Conservation (phyloP, 768 basidiomycete genomes). For the Mycena latifolia region DNA sequence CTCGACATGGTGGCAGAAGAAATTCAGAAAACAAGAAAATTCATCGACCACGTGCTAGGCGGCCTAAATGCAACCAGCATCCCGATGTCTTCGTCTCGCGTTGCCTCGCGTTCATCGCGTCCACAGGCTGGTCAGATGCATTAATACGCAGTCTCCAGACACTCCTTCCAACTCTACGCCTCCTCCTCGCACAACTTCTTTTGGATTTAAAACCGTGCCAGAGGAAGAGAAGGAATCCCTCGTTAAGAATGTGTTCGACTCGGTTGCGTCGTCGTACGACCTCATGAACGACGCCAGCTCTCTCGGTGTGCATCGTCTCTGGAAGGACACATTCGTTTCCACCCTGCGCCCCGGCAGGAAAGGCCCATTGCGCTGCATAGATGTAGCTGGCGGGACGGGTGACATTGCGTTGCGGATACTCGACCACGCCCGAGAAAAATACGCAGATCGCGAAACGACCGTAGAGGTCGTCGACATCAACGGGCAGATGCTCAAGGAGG, state of each 20-base stretch:
- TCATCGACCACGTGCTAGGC: conserved; percentile 14
- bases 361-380: conserved; percentile 85
- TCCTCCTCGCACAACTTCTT: conserved; percentile 84
- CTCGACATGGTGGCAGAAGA: conserved; percentile 17
- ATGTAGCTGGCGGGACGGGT: conserved; percentile 97
- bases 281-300: conserved; percentile 99
- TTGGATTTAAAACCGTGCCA: conserved; percentile 92
- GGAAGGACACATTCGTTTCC: conserved; percentile 94
- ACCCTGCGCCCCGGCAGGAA: conserved; percentile 81
- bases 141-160: conserved; percentile 21
- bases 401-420: conserved; percentile 96
- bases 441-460: conserved; percentile 89
- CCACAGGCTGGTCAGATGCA: conserved; percentile 31
- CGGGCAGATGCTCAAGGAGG: conserved; percentile 94
- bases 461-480: conserved; percentile 97
- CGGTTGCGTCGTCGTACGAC: conserved; percentile 95
- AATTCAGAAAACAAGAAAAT: too few species aligned
- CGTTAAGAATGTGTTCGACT: conserved; percentile 94
- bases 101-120: conserved; percentile 42
- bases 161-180: neutral
- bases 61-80: conserved; percentile 28
- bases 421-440: conserved; percentile 89
- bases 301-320: conserved; percentile 93
- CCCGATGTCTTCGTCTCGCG: conserved; percentile 30
- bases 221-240: conserved; percentile 90